A percentile compares a stretch with the other conserved stretches of the same genome.
Conservation (phyloP, 106 monocot species). For the Xerophyta viscosa region DNA sequence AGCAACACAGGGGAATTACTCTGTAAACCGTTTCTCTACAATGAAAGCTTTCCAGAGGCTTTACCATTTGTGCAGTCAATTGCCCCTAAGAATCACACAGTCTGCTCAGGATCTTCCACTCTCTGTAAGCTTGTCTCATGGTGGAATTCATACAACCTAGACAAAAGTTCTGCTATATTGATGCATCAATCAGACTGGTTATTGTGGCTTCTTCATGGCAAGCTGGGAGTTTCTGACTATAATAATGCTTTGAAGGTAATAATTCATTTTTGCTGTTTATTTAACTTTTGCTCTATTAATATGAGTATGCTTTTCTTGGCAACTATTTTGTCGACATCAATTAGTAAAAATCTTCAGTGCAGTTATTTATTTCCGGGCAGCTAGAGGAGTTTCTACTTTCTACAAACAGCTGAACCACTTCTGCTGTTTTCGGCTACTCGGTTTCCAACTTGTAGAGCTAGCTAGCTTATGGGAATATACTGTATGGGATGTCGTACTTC, state of each 20-base stretch:
- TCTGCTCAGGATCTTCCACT: constrained; percentile 73
- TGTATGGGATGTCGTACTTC: no score
- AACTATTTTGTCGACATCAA: no score
- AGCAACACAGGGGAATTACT: constrained; percentile 51
- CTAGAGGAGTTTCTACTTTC: no score
- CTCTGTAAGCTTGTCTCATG: constrained; percentile 78
- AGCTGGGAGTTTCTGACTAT: constrained; percentile 65
- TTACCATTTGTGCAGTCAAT: constrained; percentile 48
- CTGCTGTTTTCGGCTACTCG: no score
- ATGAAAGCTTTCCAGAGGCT: constrained; percentile 72
- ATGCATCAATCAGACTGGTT: constrained; percentile 90
- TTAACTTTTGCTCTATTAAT: no score
- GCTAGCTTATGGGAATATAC: no score
- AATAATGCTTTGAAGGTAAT: constrained; percentile 82
- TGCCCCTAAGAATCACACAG: constrained; percentile 86
- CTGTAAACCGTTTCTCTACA: constrained; percentile 66
- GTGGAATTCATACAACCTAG: constrained; percentile 42
- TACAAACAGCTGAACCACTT: no score
- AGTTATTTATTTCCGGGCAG: no score
- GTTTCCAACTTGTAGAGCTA: no score
- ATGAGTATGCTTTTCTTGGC: no score
- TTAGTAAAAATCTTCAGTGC: no score
- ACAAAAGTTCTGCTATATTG: constrained; percentile 40
- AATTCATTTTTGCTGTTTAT: no score
- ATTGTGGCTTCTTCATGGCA: constrained; percentile 80